A percentile compares a stretch with the other conserved stretches of the same genome.
Conservation (phyloP, 1,139 yeast species). For the Yamadazyma oceani region DNA sequence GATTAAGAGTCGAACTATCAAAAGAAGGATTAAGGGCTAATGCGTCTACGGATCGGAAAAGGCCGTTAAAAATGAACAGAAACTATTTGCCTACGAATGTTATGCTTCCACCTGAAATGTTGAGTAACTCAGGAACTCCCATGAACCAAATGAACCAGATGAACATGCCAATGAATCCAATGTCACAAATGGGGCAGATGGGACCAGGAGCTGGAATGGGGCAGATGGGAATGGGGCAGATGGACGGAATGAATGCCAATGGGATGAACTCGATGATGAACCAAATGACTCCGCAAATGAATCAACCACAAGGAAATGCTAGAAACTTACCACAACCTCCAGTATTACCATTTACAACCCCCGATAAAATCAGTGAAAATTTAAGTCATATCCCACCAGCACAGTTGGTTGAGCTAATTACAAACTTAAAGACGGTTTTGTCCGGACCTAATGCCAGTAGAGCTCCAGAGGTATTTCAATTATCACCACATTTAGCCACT, state of each 20-base stretch:
- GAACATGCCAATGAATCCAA: background rate
- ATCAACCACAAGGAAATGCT: constrained; percentile 2
- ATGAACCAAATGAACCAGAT: constrained; percentile 5
- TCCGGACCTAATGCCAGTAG: constrained; percentile 52
- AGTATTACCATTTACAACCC: constrained; percentile 41
- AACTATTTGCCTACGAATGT: constrained; percentile 53
- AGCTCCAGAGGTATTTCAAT: constrained; percentile 51
- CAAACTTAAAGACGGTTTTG: constrained; percentile 57
- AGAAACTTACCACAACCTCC: constrained; percentile 45
- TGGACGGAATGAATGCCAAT: background rate
- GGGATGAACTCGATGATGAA: background rate
- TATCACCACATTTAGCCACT: constrained; percentile 59
- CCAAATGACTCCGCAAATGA: background rate
- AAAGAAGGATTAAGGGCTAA: constrained; percentile 55
- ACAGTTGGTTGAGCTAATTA: constrained; percentile 62
- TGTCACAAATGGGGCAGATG: background rate
- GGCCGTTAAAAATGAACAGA: constrained; percentile 42
- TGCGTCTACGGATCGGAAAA: constrained; percentile 33
- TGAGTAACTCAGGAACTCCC: constrained; percentile 8
- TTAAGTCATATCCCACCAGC: constrained; percentile 67
- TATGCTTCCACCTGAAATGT: constrained; percentile 53
- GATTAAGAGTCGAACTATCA: constrained; percentile 56
- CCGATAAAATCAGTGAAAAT: constrained; percentile 56
- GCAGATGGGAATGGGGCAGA: background rate
- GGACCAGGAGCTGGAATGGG: background rate